A percentile compares a stretch with the other conserved stretches of the same genome.
Conservation (phyloP, 2,329 filamentous ascomycete genomes). For the Fusarium pilosicola region DNA sequence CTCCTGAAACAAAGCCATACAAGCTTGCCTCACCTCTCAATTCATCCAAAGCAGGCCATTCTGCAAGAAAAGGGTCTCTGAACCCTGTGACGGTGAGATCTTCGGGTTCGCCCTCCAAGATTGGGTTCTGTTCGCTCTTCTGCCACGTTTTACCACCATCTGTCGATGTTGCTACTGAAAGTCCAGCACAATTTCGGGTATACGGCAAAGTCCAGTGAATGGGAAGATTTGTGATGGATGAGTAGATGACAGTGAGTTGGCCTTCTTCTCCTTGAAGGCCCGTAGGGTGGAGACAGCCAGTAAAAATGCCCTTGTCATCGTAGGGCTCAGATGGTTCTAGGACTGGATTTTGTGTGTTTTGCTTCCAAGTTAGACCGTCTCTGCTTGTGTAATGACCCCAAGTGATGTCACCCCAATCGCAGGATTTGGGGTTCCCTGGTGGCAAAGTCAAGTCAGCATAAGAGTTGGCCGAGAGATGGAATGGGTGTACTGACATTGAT, state of each 20-base stretch:
- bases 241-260: constrained; percentile 49
- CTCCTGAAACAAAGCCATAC: constrained; percentile 61
- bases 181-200: constrained; percentile 53
- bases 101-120: constrained; percentile 45
- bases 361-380: constrained; percentile 55
- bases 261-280: constrained; percentile 55
- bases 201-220: constrained; percentile 54
- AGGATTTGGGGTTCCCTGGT: constrained; percentile 50
- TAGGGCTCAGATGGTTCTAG: constrained; percentile 53
- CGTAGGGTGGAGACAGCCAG: constrained; percentile 60
- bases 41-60: constrained; percentile 44
- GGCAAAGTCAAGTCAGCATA: not conserved
- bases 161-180: constrained; percentile 52
- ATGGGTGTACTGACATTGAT: constrained; percentile 30
- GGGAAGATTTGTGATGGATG: constrained; percentile 48
- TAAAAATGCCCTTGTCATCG: constrained; percentile 63
- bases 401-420: constrained; percentile 53
- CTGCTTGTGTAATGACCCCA: constrained; percentile 63
- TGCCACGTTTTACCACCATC: constrained; percentile 51
- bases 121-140: constrained; percentile 46
- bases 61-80: constrained; percentile 48
- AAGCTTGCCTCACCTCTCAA: constrained; percentile 44
- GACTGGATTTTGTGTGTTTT: constrained; percentile 48
- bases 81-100: constrained; percentile 46
- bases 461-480: fast-evolving